These are phyloP conservation scores for Ganoderma meredithae DNA, from an alignment of 1,284 basidiomycete genomes.

Conservation along the genomic window DNA sequence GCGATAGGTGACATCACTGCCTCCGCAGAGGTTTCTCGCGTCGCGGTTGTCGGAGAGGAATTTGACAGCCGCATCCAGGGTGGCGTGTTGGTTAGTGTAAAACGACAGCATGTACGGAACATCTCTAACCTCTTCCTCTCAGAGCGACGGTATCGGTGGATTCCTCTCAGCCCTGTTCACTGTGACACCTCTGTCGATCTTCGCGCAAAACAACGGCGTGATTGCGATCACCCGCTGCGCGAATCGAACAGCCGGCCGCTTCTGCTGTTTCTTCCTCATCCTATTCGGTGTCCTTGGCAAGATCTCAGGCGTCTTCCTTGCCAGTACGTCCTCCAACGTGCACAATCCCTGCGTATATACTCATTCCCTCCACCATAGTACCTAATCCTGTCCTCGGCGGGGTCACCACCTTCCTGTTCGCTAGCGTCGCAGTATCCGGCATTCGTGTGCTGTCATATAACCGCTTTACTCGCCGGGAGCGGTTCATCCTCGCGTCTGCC, in stretches of 20 bases:
- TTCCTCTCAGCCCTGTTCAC: slow-evolving; percentile 83
- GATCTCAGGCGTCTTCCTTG: slow-evolving; percentile 80
- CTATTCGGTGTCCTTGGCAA: slow-evolving; percentile 81
- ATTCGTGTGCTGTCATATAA: slow-evolving; percentile 75
- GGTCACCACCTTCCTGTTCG: slow-evolving; percentile 81
- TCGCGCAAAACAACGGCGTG: slow-evolving; percentile 87
- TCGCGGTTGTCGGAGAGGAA: slow-evolving; percentile 70
- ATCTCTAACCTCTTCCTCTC: slow-evolving; percentile 4
- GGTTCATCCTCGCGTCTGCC: slow-evolving; percentile 80
- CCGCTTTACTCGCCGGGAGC: slow-evolving; percentile 73
- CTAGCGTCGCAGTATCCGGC: slow-evolving; percentile 57
- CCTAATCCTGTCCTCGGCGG: slow-evolving; percentile 86
- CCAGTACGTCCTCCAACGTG: slow-evolving; percentile 51
- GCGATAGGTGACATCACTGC: slow-evolving; percentile 90
- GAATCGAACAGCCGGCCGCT: slow-evolving; percentile 74
- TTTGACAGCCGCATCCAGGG: slow-evolving; percentile 87
- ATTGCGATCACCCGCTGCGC: slow-evolving; percentile 83
- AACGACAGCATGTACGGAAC: neutral
- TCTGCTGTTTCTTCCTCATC: slow-evolving; percentile 78
- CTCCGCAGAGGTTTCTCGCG: slow-evolving; percentile 80
- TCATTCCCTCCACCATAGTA: slow-evolving; percentile 45
- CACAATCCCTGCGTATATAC: neutral
- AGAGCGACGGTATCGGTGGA: slow-evolving; percentile 79
- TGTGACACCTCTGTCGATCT: slow-evolving; percentile 81
- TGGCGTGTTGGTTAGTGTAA: slow-evolving; percentile 70